Percentiles rank a stretch among this genome's conserved stretches.
These are phyloP conservation scores for Epichloe scottii DNA, from an alignment of 2,329 filamentous ascomycete species.

Conservation along the genomic window DNA sequence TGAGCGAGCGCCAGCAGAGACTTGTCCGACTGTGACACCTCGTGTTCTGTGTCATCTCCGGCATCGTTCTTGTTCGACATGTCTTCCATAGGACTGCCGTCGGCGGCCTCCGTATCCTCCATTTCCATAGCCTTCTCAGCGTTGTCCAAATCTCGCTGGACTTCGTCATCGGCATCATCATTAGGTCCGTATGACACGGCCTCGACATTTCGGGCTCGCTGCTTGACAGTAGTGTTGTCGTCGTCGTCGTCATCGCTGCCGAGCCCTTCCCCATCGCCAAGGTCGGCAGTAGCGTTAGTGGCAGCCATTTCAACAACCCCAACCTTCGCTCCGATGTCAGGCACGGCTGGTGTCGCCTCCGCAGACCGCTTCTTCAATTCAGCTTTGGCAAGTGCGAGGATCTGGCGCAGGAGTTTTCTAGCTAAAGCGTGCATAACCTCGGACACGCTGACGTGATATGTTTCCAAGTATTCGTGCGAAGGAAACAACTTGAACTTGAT, in stretches of 20 bases:
- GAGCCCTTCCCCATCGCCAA: slow-evolving; percentile 26
- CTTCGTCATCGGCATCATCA: slow-evolving; percentile 77
- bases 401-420: slow-evolving; percentile 58
- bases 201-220: slow-evolving; percentile 63
- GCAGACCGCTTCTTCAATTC: slow-evolving; percentile 74
- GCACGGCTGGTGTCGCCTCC: slow-evolving; percentile 55
- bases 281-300: slow-evolving; percentile 18
- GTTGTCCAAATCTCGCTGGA: slow-evolving; percentile 52
- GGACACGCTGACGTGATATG: slow-evolving; percentile 68
- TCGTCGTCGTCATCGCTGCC: slow-evolving; percentile 61
- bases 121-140: slow-evolving; percentile 39
- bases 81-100: slow-evolving; percentile 32
- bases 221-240: slow-evolving; percentile 63
- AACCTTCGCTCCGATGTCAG: slow-evolving; percentile 51
- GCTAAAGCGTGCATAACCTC: slow-evolving; percentile 77
- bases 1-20: slow-evolving; percentile 53
- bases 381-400: slow-evolving; percentile 58
- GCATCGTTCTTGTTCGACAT: slow-evolving; percentile 19
- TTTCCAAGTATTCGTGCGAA: slow-evolving; percentile 65
- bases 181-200: slow-evolving; percentile 84
- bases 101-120: slow-evolving; percentile 35
- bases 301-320: slow-evolving; percentile 41
- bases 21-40: slow-evolving; percentile 25
- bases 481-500: slow-evolving; percentile 77
- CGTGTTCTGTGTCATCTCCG: slow-evolving; percentile 23